Evolutionary conservation across 305 asterid genomes (phyloP).

Genomic region (Fraxinus nigra): DNA sequence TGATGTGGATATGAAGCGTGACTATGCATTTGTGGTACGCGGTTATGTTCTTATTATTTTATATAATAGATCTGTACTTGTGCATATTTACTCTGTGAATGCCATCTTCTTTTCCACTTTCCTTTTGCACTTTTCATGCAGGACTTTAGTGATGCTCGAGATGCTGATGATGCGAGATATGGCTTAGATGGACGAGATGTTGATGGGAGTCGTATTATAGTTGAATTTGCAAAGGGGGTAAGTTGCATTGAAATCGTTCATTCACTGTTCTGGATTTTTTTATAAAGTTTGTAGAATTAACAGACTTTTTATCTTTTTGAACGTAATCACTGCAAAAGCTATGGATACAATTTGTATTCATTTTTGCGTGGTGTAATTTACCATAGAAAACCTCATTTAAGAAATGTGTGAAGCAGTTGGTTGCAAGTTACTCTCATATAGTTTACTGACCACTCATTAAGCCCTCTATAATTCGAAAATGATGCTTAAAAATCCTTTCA

Average conservation of each 20-base stretch:
- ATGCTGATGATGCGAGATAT: conserved; percentile 96
- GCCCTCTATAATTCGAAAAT: background rate
- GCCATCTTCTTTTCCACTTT: background rate
- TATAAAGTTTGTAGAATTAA: background rate
- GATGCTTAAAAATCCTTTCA: background rate
- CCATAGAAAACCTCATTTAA: background rate
- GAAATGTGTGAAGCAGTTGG: background rate
- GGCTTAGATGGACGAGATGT: conserved; percentile 81
- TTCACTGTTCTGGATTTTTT: background rate
- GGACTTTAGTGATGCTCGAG: conserved; percentile 97
- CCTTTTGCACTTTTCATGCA: conserved; percentile 29
- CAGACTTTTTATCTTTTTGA: background rate
- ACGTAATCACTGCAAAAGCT: background rate
- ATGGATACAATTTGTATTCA: background rate
- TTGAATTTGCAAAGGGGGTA: conserved; percentile 95
- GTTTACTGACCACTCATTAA: background rate
- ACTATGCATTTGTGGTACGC: conserved; percentile 97
- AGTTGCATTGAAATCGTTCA: conserved; percentile 23
- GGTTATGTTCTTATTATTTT: conserved; percentile 2
- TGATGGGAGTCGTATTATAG: conserved; percentile 87
- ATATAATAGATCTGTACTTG: conserved; percentile 26
- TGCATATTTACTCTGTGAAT: conserved; percentile 5
- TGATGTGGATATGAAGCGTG: conserved; percentile 99
- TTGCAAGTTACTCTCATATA: background rate
- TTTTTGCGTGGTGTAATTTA: background rate